Conservation (phyloP, 805 yeast species). For the Candida nanaspora region DNA sequence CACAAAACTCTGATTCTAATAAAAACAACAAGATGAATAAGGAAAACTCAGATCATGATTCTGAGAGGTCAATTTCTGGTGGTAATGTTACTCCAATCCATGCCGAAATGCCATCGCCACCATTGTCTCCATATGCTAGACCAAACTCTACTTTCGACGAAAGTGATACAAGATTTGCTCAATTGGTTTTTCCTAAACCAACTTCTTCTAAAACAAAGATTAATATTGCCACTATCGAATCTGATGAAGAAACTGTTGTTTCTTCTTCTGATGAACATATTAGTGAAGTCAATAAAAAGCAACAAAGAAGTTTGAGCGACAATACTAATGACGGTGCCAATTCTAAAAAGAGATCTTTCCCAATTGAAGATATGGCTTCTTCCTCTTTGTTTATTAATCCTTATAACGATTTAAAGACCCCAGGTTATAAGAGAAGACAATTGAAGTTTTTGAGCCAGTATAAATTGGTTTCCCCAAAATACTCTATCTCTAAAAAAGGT, state of each 20-base stretch:
- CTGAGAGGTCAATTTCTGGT: background rate
- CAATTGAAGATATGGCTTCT: constrained; percentile 36
- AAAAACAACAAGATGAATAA: background rate
- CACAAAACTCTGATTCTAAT: too few relatives aligned
- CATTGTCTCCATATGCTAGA: constrained; percentile 29
- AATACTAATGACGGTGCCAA: background rate
- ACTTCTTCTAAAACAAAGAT: constrained; percentile 1
- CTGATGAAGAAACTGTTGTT: constrained; percentile 7
- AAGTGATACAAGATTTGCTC: constrained; percentile 20
- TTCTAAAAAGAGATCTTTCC: constrained; percentile 27
- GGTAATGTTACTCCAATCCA: background rate
- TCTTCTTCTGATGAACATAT: background rate
- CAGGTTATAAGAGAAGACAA: constrained; percentile 42
- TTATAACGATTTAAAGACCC: constrained; percentile 35
- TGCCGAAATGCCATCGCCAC: constrained; percentile 30
- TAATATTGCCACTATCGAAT: constrained; percentile 2
- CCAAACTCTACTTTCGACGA: constrained; percentile 14
- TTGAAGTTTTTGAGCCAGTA: constrained; percentile 48
- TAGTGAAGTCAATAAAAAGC: background rate
- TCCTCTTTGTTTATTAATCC: constrained; percentile 45
- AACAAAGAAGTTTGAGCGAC: constrained; percentile 2
- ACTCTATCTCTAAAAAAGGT: constrained; percentile 1
- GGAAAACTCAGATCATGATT: background rate
- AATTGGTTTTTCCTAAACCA: constrained; percentile 19
- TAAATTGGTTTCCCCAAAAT: constrained; percentile 22